Conservation (phyloP, 202 grass and related monocot species). For the Carex arenaria region DNA sequence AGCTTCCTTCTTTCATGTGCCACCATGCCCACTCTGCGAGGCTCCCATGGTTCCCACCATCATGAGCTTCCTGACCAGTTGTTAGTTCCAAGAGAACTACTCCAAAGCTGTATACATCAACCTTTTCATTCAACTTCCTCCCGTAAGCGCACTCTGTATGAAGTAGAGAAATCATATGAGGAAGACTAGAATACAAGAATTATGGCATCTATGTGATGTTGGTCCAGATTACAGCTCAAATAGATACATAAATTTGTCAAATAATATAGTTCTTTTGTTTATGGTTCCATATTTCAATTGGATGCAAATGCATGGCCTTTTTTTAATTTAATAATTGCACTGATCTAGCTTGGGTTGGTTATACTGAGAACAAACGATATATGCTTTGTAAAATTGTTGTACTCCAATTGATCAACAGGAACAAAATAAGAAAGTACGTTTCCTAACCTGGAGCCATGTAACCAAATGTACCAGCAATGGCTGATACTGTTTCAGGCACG, state of each 20-base stretch:
- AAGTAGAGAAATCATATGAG: not conserved
- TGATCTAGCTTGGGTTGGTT: not conserved
- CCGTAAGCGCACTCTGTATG: constrained; percentile 64
- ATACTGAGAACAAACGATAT: not conserved
- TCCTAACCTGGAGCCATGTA: constrained; percentile 71
- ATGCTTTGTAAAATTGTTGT: not conserved
- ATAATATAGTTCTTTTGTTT: not conserved
- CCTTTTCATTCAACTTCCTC: constrained; percentile 77
- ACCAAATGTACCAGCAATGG: constrained; percentile 45
- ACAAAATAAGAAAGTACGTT: not conserved
- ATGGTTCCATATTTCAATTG: not conserved
- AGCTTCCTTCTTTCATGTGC: constrained; percentile 46
- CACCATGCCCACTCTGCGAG: constrained; percentile 86
- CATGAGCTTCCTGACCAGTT: constrained; percentile 62
- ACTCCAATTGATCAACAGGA: not conserved
- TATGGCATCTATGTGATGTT: not conserved
- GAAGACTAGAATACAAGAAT: not conserved
- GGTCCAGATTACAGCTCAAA: not conserved
- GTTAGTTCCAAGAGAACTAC: constrained; percentile 79
- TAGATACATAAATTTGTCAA: not conserved
- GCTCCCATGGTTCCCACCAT: constrained; percentile 47
- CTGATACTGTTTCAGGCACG: constrained; percentile 35
- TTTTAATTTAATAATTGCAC: not conserved
- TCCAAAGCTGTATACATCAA: constrained; percentile 94
- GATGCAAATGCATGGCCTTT: not conserved